These are phyloP conservation scores for Paramecium pentaurelia DNA, from an alignment of 73 alveolate species.

Conservation along the genomic window DNA sequence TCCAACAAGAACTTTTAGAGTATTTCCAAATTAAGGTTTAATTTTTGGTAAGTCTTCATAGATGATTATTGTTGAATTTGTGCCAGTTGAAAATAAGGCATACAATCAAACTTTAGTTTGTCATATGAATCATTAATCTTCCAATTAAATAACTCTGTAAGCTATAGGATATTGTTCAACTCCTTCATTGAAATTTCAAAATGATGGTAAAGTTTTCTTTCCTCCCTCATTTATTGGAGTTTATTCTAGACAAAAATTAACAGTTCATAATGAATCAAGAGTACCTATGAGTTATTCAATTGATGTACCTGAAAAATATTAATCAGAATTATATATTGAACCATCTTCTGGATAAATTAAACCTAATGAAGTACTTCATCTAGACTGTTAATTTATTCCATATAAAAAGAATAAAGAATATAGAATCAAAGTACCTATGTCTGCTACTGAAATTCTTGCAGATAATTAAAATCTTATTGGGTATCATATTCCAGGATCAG, in stretches of 20 bases:
- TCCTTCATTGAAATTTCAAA: conserved; percentile 86
- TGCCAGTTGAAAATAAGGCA: conserved; percentile 86
- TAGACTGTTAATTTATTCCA: conserved; percentile 90
- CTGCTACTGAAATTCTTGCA: conserved; percentile 86
- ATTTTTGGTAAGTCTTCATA: conserved; percentile 91
- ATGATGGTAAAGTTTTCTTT: conserved; percentile 91
- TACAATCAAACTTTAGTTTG: conserved; percentile 88
- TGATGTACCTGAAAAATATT: conserved; percentile 88
- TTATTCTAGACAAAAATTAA: conserved; percentile 83
- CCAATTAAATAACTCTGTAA: conserved; percentile 79
- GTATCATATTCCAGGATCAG: conserved; percentile 92
- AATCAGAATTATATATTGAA: conserved; percentile 87
- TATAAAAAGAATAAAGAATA: conserved; percentile 80
- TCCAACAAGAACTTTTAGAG: conserved; percentile 91
- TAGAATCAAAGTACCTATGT: conserved; percentile 80
- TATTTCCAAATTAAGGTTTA: conserved; percentile 88
- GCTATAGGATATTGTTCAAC: conserved; percentile 92
- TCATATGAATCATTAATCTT: conserved; percentile 86
- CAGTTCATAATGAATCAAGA: conserved; percentile 86
- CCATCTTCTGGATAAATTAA: conserved; percentile 80
- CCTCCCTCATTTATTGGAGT: conserved; percentile 97
- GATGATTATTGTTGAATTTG: conserved; percentile 88
- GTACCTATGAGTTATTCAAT: conserved; percentile 88
- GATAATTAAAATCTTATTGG: conserved; percentile 88
- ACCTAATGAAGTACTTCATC: conserved; percentile 86